Base-by-base conservation (phyloP, 345 rosid species). In the Pugionium dolabratum region DNA sequence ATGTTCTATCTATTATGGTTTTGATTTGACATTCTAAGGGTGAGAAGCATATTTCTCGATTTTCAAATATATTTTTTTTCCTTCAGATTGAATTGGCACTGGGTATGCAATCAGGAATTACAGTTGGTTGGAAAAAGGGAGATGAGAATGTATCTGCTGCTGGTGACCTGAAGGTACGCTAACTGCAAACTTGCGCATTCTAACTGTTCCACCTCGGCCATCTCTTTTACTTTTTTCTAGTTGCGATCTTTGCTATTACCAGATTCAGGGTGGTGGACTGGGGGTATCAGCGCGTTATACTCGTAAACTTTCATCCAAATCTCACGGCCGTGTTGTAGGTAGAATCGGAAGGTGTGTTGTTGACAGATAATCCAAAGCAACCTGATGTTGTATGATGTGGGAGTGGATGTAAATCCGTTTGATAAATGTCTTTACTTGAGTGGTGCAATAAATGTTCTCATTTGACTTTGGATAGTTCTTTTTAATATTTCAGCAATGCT, bases 121-220 rank as follows among this genome's bases (percentile, higher is more conserved):
- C 80, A 62, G 89, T 87, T 45, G 96, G 99, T 54, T 95, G 95
- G 96, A 83, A 73, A 69, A 89, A 82, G 83, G 86, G 80, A 81
- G 90, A 87, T n/a, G 79, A 83, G 79, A 83, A 80, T 67, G 81
- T 77, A 74, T 75, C 95, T 78, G 95, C 94, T 75, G 73, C 71
- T 59, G 94, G 90, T 78, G 90, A 82, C 47, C 59, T 89, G 77
- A 87, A 81, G 87, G 96, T 95, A 74, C 62, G 55, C 58, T 43
- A 10, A 10, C 62, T 61, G 25, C 62, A 9, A 33, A 47, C 32
- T 33, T 50, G 50, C 18, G 18, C 25, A 47, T 54, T 33, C 4
- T 9, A 4, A 39, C 28, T 56, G 26, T 46, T 70, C 7, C 31
- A 46, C 30, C 39, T 62, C 11, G 1, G 7, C 37, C 43, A 44